Conservation (phyloP, 2,329 filamentous ascomycete species). For the Cephalotrichum gorgonifer region DNA sequence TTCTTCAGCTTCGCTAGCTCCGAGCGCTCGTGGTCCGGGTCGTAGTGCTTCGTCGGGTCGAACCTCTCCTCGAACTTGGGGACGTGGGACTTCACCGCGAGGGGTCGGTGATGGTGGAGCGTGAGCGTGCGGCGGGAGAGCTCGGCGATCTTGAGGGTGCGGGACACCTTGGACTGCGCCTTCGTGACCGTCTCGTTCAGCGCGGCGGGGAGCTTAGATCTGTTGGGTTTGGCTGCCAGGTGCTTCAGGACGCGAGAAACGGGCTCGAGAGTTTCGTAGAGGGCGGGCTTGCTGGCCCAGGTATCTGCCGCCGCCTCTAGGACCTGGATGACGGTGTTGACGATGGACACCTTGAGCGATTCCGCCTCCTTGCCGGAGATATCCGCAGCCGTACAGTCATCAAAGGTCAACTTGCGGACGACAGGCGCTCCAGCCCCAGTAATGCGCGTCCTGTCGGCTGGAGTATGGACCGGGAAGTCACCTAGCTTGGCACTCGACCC, state of each 20-base stretch:
- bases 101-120: conserved; percentile 78
- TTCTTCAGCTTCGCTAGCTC: conserved; percentile 75
- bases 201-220: conserved; percentile 35
- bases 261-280: conserved; percentile 69
- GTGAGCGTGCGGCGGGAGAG: conserved; percentile 67
- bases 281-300: conserved; percentile 66
- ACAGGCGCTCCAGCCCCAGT: conserved; percentile 26
- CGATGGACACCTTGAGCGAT: conserved; percentile 43
- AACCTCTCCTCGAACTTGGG: conserved; percentile 95
- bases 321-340: conserved; percentile 54
- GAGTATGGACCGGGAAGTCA: conserved; percentile 51
- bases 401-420: conserved; percentile 45
- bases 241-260: conserved; percentile 47
- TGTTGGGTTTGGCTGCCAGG: conserved; percentile 43
- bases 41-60: conserved; percentile 94
- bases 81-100: conserved; percentile 77
- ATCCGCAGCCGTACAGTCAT: conserved; percentile 39
- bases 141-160: conserved; percentile 49
- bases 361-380: conserved; percentile 14
- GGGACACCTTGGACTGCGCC: conserved; percentile 33
- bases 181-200: conserved; percentile 30
- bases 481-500: conserved; percentile 36
- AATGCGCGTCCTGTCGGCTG: conserved; percentile 40
- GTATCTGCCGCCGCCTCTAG: conserved; percentile 58
- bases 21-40: conserved; percentile 81